Conservation (phyloP, 148 eudicot species). For the Heliamphora exappendiculata region DNA sequence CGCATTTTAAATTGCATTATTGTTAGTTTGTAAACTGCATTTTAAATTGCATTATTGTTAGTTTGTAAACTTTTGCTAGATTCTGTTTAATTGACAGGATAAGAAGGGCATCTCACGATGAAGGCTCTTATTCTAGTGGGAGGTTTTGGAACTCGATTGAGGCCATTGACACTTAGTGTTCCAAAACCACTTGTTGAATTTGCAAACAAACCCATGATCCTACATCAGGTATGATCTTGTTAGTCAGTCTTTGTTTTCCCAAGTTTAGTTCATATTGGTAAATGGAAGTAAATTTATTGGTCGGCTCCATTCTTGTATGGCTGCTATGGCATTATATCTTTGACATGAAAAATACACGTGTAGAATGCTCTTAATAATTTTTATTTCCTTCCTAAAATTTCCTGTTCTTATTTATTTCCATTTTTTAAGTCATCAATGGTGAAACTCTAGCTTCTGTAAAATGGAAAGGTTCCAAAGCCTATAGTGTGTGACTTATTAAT, state of each 20-base stretch:
- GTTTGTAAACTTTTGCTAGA: not conserved
- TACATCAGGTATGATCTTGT: conserved; percentile 67
- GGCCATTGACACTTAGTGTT: conserved; percentile 86
- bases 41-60: not conserved
- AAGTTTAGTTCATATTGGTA: not conserved
- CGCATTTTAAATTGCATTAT: not conserved
- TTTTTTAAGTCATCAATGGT: not conserved
- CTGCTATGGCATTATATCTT: not conserved
- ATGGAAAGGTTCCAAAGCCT: not conserved
- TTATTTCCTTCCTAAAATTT: not conserved
- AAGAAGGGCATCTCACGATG: conserved; percentile 39
- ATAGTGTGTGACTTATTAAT: not conserved
- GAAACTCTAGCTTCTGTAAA: not conserved
- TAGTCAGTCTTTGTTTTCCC: not conserved
- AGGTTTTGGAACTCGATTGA: conserved; percentile 90
- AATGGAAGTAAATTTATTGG: not conserved
- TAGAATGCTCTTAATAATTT: not conserved
- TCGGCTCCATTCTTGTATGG: not conserved
- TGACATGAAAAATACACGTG: not conserved
- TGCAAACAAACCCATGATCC: conserved; percentile 95
- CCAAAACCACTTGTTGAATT: conserved; percentile 98
- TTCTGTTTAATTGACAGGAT: conserved; percentile 17
- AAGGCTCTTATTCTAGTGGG: conserved; percentile 99
- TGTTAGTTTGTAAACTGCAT: conserved; percentile 3
- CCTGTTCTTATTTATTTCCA: not conserved